phyloP scores from a whole-genome alignment of 805 yeast species.

The Candida yuanshanica region DNA sequence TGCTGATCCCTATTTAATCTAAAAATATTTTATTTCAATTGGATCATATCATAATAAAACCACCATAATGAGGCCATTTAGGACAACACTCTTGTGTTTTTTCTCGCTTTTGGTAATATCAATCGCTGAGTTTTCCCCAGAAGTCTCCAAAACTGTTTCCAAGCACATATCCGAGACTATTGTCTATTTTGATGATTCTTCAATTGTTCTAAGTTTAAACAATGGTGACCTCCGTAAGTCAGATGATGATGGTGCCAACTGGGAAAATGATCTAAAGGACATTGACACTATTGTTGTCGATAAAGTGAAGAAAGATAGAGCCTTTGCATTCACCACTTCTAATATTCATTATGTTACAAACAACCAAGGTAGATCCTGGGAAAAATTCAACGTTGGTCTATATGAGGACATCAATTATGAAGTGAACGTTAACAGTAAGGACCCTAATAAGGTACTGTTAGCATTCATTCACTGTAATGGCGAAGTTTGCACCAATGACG shows the following conservation, averaged over 20 bases:
- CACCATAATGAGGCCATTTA: background rate
- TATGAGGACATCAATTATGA: conserved; percentile 17
- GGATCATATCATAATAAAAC: too few relatives aligned
- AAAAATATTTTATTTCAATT: too few relatives aligned
- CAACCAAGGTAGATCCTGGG: conserved; percentile 40
- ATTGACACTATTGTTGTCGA: conserved; percentile 24
- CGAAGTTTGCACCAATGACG: conserved; percentile 28
- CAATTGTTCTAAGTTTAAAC: conserved; percentile 18
- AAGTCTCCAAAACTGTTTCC: conserved; percentile 8
- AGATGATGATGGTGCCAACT: conserved; percentile 40
- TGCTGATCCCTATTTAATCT: too few relatives aligned
- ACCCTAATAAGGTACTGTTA: conserved; percentile 34
- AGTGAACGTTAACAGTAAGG: conserved; percentile 33
- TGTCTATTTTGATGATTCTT: conserved; percentile 29
- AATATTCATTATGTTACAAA: conserved; percentile 32
- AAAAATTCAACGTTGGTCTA: conserved; percentile 25
- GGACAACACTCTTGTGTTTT: background rate
- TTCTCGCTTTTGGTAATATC: background rate
- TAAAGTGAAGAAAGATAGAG: conserved; percentile 32
- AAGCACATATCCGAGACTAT: conserved; percentile 12
- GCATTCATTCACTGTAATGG: conserved; percentile 23
- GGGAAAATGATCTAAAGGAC: conserved; percentile 33
- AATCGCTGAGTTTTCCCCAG: conserved; percentile 22
- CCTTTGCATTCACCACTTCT: conserved; percentile 32
- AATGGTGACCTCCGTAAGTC: conserved; percentile 35